These are phyloP conservation scores for Aureobasidium sp. DNA, from an alignment of 2,329 filamentous ascomycete species.

Conservation along the genomic window DNA sequence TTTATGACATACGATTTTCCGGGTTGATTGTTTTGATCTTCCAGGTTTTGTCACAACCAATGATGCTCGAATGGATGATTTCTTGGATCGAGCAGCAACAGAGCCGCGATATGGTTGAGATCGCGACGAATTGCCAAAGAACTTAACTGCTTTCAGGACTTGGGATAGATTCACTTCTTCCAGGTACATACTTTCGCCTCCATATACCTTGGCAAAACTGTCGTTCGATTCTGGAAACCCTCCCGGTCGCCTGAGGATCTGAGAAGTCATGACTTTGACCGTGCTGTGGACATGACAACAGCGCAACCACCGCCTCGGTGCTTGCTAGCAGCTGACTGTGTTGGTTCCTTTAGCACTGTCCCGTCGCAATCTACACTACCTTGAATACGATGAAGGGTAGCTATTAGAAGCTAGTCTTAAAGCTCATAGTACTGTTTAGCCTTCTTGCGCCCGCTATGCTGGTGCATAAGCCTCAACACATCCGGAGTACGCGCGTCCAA, in stretches of 20 bases:
- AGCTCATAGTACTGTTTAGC: slow-evolving; percentile 1
- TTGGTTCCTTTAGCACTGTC: background rate
- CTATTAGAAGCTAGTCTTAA: background rate
- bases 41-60: background rate
- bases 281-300: background rate
- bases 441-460: background rate
- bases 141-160: background rate
- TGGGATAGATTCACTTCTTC: background rate
- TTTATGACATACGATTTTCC: slow-evolving; percentile 1
- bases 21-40: background rate
- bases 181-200: background rate
- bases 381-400: background rate
- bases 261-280: background rate
- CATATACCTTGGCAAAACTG: background rate
- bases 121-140: background rate
- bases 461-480: background rate
- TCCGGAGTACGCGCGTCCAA: slow-evolving; percentile 1
- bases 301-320: background rate
- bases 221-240: background rate
- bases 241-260: background rate
- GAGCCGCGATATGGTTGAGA: background rate
- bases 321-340: background rate
- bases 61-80: background rate
- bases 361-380: background rate
- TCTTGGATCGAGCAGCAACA: background rate